Base-by-base conservation (phyloP, 2,329 filamentous ascomycete species). In the Aureobasidium zeae region DNA sequence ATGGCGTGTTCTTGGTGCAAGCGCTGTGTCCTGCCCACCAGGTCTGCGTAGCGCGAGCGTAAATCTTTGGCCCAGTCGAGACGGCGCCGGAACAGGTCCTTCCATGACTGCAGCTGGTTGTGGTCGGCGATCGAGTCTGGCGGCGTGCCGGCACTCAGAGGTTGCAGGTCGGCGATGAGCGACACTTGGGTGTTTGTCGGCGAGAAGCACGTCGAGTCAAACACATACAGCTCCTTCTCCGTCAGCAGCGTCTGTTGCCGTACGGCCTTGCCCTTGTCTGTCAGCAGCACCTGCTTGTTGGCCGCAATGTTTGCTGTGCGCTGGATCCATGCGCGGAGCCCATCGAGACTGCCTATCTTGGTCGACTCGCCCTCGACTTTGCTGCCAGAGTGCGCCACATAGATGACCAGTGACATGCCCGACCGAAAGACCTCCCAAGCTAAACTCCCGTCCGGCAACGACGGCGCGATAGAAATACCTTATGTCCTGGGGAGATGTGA, bases 371-470 rank as follows among this genome's bases (percentile, higher is more conserved):
- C 76, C 63, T 80, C 74, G 61, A 94, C 74, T 67, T 82, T 81
- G 72, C 86, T 81, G 71, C 89, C 89, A 66, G 84, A 87, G 69
- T 94, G 88, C 74, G 86, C 87, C 62, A 94, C 81, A 71, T 86
- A 85, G 66, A 94, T 81, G 69, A 86, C 79, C 63, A 89, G 77
- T 70, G 85, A 83, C 86, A 94, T 94, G 67, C 72, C 44, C 44
- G 22, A 21, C 22, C 28, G 10, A 26, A 4, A 10, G 16, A 10
- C 31, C 39, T 20, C 22, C 31, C 25, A n/a, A n/a, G n/a, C n/a
- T n/a, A n/a, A n/a, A n/a, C n/a, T 22, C 28, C 11, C 10, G 12
- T 4, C 12, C 37, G 9, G 11, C 15, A 19, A 17, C 16, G 19
- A 19, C 20, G 37, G 12, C 12, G 24, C 20, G 29, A 32, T 42